Base-by-base conservation (phyloP, 225 moss, liverwort and hornwort genomes). In the Thuidium tamariscinum region DNA sequence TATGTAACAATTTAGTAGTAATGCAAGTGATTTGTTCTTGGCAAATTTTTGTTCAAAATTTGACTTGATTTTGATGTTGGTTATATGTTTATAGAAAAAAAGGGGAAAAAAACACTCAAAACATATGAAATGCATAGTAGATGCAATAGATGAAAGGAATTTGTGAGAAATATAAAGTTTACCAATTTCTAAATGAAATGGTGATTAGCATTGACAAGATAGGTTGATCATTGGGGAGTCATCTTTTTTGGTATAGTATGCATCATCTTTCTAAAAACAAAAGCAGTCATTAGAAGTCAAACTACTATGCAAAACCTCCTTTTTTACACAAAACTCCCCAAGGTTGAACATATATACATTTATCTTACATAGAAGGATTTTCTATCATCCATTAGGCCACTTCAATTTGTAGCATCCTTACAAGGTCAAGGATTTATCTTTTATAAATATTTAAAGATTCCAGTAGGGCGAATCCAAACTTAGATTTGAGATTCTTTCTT, bases 151-250 rank as follows among this genome's bases (percentile, higher is more conserved):
- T 26, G 3, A 27, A 29, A 44, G 1, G 5, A 27, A 29, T 29
- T 6, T 29, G 10, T 44, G 2, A 44, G 0, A 44, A 71, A 71
- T 44, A 7, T 27, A 42, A 70, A 27, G 5, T 44, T 70, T 16
- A 42, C 44, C 42, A 70, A 27, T 12, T 42, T 66, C 21, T 37
- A 21, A n/a, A 67, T 67, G 37, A 67, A 37, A 11, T 61, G 3
- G 11, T 29, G 4, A 15, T 37, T 3, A 67, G 7, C 11, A 11
- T 1, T 66, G 3, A 3, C 6, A 17, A 10, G 65, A 65, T 3
- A 0, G 0, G 13, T 8, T 60, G 4, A 27, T 27, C 27, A 60
- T 3, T 1, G 0, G 2, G 63, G 16, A 32, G 8, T 63, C 17
- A 29, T 62, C 4, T 0, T 16, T 63, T 63, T 34, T 1, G 17